Base-by-base conservation (phyloP, 73 alveolate species). In the Symbiodinium pilosum region DNA sequence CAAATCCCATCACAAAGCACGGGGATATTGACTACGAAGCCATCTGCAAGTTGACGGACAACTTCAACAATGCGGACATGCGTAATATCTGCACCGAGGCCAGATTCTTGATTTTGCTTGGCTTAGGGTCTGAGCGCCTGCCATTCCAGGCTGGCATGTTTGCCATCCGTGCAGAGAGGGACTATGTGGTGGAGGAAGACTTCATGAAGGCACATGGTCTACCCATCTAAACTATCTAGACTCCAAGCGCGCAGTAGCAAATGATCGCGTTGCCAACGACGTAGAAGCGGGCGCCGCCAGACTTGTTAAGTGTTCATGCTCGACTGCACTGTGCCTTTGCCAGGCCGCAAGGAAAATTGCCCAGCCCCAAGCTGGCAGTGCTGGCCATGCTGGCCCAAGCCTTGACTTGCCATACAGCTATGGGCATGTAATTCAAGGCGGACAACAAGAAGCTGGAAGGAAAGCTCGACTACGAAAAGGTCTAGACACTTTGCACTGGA, bases 31-130 rank as follows among this genome's bases (percentile, higher is more conserved):
- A 99, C 99, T 99, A 88, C 91, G 99, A 99, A 94, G 99, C 95
- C 89, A 86, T 99, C 18, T 99, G 99, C 64, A 36, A 75, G 84
- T 99, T 99, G 59, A 99, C 99, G 83, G 99, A 99, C 97, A 99
- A 99, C 75, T 99, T 99, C 99, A 99, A 99, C 99, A 99, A 99
- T 20, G 99, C 99, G 21, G 99, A 99, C 99, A 85, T 99, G 99
- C 99, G 99, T 81, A 99, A 99, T 98, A 99, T 99, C 24, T 99
- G 99, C 99, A 99, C 99, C 41, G 99, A 99, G 93, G 99, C 99
- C 12, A n/a, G n/a, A n/a, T n/a, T n/a, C n/a, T n/a, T n/a, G 99
- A 26, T 36, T 5, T 14, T 20, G n/a, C 43, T 75, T 20, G 83
- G 32, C 4, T n/a, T 5, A 3, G 40, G 38, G 38, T 59, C 56